These are phyloP conservation scores for Linum trigynum DNA, from an alignment of 345 rosid species.

Conservation along the genomic window DNA sequence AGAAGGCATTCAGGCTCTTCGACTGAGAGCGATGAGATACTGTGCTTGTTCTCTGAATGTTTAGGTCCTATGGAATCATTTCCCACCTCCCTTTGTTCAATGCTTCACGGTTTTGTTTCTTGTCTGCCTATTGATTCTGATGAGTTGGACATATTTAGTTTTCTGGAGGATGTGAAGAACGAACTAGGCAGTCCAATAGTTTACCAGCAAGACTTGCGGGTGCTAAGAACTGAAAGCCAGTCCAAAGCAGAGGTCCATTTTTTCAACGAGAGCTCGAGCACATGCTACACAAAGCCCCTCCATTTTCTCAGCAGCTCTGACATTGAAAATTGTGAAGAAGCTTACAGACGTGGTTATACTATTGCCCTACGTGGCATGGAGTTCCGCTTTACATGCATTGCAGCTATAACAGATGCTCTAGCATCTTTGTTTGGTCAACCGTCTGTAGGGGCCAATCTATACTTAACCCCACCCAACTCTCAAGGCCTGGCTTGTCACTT, in stretches of 20 bases:
- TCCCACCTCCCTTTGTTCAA: slow-evolving; percentile 25
- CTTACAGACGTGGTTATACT: slow-evolving; percentile 40
- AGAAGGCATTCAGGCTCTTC: slow-evolving; percentile 17
- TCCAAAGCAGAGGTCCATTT: slow-evolving; percentile 35
- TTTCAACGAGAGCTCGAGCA: slow-evolving; percentile 16
- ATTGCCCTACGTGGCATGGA: slow-evolving; percentile 50
- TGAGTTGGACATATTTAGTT: slow-evolving; percentile 38
- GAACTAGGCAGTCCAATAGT: slow-evolving; percentile 40
- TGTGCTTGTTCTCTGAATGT: slow-evolving; percentile 22
- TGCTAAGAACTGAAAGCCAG: slow-evolving; percentile 34
- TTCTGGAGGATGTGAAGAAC: slow-evolving; percentile 33
- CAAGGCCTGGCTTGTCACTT: slow-evolving; percentile 51
- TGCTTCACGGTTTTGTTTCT: slow-evolving; percentile 31
- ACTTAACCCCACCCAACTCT: slow-evolving; percentile 53
- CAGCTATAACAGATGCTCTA: slow-evolving; percentile 37
- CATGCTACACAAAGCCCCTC: slow-evolving; percentile 11
- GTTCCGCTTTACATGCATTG: slow-evolving; percentile 37
- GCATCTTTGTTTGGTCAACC: slow-evolving; percentile 63
- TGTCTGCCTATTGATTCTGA: slow-evolving; percentile 50
- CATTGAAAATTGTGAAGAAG: slow-evolving; percentile 39
- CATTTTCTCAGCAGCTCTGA: slow-evolving; percentile 16
- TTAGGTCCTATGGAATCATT: slow-evolving; percentile 15
- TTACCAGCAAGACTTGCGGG: slow-evolving; percentile 46
- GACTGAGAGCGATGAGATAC: slow-evolving; percentile 21
- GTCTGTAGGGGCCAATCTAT: slow-evolving; percentile 51